phyloP scores from a whole-genome alignment of 371 early-diverging fungal species.

The Mucor racemosus region DNA sequence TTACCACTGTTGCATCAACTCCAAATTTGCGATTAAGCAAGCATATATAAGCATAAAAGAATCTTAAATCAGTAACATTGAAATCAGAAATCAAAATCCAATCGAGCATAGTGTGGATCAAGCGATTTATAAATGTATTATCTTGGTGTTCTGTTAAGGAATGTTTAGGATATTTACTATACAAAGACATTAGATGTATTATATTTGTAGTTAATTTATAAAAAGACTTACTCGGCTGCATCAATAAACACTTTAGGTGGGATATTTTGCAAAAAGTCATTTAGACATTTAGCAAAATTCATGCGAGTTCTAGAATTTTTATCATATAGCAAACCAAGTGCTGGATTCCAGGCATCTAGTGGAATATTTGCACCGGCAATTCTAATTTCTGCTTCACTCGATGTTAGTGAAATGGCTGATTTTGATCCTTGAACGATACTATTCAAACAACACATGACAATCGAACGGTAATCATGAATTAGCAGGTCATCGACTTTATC shows the following conservation, averaged over 20 bases:
- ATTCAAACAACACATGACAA: slow-evolving; percentile 56
- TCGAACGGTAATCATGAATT: slow-evolving; percentile 50
- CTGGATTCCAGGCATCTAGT: slow-evolving; percentile 21
- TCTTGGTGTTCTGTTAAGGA: slow-evolving; percentile 22
- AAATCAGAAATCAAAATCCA: slow-evolving; percentile 47
- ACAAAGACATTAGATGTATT: neutral
- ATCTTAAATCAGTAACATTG: slow-evolving; percentile 58
- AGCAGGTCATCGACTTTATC: slow-evolving; percentile 54
- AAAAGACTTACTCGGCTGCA: neutral
- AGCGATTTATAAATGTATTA: slow-evolving; percentile 45
- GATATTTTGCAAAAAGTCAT: slow-evolving; percentile 5
- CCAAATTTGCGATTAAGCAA: slow-evolving; percentile 58
- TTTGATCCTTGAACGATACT: slow-evolving; percentile 29
- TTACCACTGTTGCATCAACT: slow-evolving; percentile 61
- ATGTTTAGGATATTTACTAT: slow-evolving; percentile 14
- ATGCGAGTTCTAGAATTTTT: slow-evolving; percentile 22
- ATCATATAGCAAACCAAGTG: slow-evolving; percentile 24
- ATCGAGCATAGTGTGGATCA: slow-evolving; percentile 52
- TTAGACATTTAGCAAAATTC: slow-evolving; percentile 10
- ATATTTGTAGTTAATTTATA: neutral
- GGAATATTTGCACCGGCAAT: neutral
- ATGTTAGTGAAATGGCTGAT: slow-evolving; percentile 7
- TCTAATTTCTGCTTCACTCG: slow-evolving; percentile 8
- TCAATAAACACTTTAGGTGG: neutral
- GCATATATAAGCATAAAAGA: slow-evolving; percentile 57